Evolutionary conservation across 495 filamentous ascomycete genomes (phyloP).

Genomic region (Trichoderma parareesei): DNA sequence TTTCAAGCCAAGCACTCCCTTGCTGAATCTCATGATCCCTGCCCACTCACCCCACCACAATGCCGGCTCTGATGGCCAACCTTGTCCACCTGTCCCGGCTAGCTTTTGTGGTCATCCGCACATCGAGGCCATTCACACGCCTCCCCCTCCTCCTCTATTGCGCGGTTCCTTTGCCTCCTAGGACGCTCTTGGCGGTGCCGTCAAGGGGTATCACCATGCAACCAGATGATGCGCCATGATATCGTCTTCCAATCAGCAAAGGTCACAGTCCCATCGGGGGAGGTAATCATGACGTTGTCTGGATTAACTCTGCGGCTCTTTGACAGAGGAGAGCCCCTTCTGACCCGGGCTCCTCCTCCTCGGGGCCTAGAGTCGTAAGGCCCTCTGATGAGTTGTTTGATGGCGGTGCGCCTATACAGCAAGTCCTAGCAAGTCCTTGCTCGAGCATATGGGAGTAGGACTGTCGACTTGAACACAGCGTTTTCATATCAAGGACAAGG

Average conservation of each 20-base stretch:
- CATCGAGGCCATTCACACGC: conserved; percentile 1
- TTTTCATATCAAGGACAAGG: no score
- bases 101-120: conserved; percentile 8
- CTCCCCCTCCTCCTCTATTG: not conserved
- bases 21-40: conserved; percentile 8
- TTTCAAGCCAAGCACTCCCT: not conserved
- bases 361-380: no score
- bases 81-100: not conserved
- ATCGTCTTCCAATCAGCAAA: not conserved
- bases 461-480: no score
- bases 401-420: no score
- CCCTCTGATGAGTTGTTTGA: no score
- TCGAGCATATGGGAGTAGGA: no score
- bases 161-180: not conserved
- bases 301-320: not conserved
- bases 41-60: conserved; percentile 1
- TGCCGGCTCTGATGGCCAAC: conserved; percentile 1
- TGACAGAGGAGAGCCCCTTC: not conserved
- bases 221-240: conserved; percentile 5
- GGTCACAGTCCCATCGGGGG: not conserved
- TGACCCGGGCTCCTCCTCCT: not conserved
- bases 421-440: no score
- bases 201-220: conserved; percentile 1
- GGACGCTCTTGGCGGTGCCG: not conserved
- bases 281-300: not conserved